phyloP scores from a whole-genome alignment of 257 asterid species.

The Misopates orontium region DNA sequence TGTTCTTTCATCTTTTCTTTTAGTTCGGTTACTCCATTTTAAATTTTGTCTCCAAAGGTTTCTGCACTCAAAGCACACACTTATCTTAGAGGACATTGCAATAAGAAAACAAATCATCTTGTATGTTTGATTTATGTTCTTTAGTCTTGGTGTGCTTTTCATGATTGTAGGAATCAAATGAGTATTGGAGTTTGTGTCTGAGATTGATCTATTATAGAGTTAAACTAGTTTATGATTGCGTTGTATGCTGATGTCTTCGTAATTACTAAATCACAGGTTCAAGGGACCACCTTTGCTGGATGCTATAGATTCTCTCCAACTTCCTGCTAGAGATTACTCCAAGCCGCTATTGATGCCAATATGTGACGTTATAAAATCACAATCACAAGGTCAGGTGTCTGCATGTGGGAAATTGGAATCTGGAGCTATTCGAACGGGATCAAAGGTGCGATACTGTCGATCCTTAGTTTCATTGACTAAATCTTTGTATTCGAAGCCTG shows the following conservation, averaged over 20 bases:
- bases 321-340: constrained; percentile 77
- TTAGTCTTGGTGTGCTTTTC: too few relatives aligned
- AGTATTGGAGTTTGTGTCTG: too few relatives aligned
- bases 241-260: neutral
- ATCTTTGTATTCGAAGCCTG: constrained; percentile 18
- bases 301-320: constrained; percentile 85
- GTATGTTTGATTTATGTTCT: too few relatives aligned
- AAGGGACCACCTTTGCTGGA: constrained; percentile 79
- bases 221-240: too few relatives aligned
- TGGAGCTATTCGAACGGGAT: constrained; percentile 83
- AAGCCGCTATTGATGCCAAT: constrained; percentile 81
- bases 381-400: constrained; percentile 76
- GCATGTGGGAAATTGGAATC: constrained; percentile 85
- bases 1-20: neutral
- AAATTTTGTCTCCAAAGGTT: neutral
- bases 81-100: neutral
- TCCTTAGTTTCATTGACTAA: constrained; percentile 4
- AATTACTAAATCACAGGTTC: constrained; percentile 54
- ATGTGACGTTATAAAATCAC: constrained; percentile 78
- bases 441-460: constrained; percentile 50
- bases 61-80: constrained; percentile 8
- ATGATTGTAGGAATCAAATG: too few relatives aligned
- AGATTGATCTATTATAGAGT: too few relatives aligned
- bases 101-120: neutral
- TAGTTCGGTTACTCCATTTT: neutral